A percentile compares a stretch with the other conserved stretches of the same genome.
Conservation (phyloP, 352 stramenopile genomes). For the Blastocystis sp. region DNA sequence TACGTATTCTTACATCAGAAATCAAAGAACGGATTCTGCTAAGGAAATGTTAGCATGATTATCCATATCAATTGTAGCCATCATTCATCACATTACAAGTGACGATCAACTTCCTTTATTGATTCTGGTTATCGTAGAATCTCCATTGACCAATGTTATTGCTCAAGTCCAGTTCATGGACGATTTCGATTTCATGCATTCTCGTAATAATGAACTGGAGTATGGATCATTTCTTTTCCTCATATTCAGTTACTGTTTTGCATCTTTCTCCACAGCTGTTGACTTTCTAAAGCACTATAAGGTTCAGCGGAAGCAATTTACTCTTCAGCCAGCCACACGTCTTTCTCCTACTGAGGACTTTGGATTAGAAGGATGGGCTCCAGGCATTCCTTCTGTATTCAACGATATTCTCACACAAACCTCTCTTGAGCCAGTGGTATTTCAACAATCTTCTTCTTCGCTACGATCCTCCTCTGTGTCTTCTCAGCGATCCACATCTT, state of each 20-base stretch:
- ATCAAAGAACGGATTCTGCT: neutral
- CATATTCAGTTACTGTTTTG: slow-evolving; percentile 12
- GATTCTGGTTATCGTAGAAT: slow-evolving; percentile 22
- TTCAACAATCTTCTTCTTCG: neutral
- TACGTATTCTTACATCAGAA: neutral
- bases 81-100: neutral
- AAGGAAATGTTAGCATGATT: neutral
- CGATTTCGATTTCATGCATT: slow-evolving; percentile 55
- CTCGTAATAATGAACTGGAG: slow-evolving; percentile 38
- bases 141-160: neutral
- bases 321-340: neutral
- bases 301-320: neutral
- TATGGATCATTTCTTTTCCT: neutral
- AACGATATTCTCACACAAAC: slow-evolving; percentile 42
- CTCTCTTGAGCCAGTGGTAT: neutral
- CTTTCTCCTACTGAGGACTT: neutral
- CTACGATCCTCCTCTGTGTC: neutral
- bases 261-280: slow-evolving; percentile 36
- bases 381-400: slow-evolving; percentile 23
- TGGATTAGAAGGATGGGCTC: neutral
- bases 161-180: slow-evolving; percentile 37
- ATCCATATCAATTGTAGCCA: neutral
- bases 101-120: slow-evolving; percentile 29
- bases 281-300: slow-evolving; percentile 41
- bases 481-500: neutral